Evolutionary conservation across 345 rosid species (phyloP).

Genomic region (Theobroma cacao): DNA sequence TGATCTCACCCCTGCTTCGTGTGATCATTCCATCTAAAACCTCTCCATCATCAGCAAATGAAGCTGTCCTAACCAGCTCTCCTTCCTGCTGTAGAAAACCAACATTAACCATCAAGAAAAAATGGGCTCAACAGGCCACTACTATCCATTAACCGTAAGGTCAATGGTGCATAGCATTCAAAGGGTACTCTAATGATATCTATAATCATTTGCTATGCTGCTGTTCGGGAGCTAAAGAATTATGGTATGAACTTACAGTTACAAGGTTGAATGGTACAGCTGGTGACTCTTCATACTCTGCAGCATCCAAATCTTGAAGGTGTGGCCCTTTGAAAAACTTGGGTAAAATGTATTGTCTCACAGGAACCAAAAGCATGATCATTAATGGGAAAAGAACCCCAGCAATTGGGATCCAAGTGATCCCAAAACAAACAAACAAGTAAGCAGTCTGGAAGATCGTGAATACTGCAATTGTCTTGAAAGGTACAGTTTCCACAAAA

Average conservation of each 20-base stretch:
- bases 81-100: constrained; percentile 38
- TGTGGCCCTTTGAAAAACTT: constrained; percentile 83
- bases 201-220: neutral
- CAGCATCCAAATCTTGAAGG: constrained; percentile 91
- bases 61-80: constrained; percentile 58
- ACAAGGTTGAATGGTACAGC: constrained; percentile 65
- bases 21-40: constrained; percentile 76
- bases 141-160: neutral
- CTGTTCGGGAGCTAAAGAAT: neutral
- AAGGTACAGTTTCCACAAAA: constrained; percentile 87
- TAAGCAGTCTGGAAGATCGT: constrained; percentile 79
- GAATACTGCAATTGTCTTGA: constrained; percentile 66
- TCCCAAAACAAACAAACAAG: constrained; percentile 79
- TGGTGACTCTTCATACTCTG: constrained; percentile 89
- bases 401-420: constrained; percentile 92
- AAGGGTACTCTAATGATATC: neutral
- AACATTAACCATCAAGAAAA: constrained; percentile 1
- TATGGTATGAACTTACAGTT: constrained; percentile 45
- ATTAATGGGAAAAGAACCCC: constrained; percentile 87
- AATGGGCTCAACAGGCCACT: neutral
- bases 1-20: constrained; percentile 84
- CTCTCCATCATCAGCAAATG: constrained; percentile 73
- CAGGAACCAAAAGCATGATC: constrained; percentile 92
- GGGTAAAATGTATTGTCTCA: constrained; percentile 78
- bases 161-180: neutral